Conservation (phyloP, 2,329 filamentous ascomycete genomes). For the Colletotrichum nymphaeae region DNA sequence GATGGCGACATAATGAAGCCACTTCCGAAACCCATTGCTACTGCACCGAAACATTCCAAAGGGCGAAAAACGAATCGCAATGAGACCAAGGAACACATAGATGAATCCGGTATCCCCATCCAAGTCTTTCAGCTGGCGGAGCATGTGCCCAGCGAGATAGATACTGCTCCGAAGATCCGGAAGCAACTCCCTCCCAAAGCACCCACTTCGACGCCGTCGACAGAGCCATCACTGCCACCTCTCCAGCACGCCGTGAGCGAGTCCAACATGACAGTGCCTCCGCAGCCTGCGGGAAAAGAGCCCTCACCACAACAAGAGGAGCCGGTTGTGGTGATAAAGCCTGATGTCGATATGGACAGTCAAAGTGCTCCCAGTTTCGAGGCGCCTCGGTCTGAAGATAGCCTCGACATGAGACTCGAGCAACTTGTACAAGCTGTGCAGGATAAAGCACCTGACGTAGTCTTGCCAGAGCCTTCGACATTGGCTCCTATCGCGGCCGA, state of each 20-base stretch:
- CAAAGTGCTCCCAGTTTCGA: conserved; percentile 27
- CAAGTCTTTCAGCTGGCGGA: conserved; percentile 54
- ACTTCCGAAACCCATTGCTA: conserved; percentile 47
- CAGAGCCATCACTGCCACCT: conserved; percentile 10
- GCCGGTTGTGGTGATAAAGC: conserved; percentile 36
- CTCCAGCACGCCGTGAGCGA: conserved; percentile 10
- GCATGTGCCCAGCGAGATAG: conserved; percentile 29
- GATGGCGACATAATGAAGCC: conserved; percentile 67
- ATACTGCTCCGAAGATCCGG: neutral
- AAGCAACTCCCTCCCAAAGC: conserved; percentile 4
- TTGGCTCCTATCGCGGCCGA: neutral
- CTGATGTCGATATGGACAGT: conserved; percentile 13
- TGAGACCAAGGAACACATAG: conserved; percentile 45
- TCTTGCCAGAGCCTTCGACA: conserved; percentile 5
- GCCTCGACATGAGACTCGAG: conserved; percentile 17
- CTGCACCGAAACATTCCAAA: conserved; percentile 35
- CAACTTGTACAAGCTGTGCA: conserved; percentile 23
- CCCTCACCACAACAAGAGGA: conserved; percentile 37
- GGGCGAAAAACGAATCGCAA: conserved; percentile 43
- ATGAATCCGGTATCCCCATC: conserved; percentile 47
- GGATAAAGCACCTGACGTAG: neutral
- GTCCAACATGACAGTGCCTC: neutral
- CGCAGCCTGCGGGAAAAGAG: conserved; percentile 36
- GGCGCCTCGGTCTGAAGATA: conserved; percentile 1
- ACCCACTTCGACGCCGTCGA: conserved; percentile 11